Conservation (phyloP, 1,139 yeast species). For the Suhomyces ambrosiae region DNA sequence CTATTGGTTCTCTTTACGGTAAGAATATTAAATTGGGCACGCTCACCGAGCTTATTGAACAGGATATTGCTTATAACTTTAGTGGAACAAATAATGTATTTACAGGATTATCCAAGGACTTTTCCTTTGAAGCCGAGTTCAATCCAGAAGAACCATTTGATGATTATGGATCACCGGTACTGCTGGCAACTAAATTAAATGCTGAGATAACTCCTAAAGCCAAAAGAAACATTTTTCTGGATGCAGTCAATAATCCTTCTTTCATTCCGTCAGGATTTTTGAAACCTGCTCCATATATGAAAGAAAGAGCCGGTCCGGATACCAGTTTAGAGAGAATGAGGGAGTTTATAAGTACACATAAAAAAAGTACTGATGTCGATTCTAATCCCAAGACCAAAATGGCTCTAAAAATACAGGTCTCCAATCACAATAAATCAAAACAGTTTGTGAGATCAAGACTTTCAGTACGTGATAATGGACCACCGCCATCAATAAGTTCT, state of each 20-base stretch:
- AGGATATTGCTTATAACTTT: conserved; percentile 3
- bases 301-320: conserved; percentile 5
- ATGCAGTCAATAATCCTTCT: conserved; percentile 26
- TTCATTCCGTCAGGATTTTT: conserved; percentile 24
- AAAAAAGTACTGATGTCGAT: background rate
- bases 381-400: background rate
- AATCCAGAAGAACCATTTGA: conserved; percentile 8
- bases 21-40: conserved; percentile 11
- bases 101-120: conserved; percentile 7
- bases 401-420: conserved; percentile 1
- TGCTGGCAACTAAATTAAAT: background rate
- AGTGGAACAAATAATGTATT: background rate
- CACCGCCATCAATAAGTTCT: background rate
- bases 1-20: conserved; percentile 8
- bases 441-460: conserved; percentile 4
- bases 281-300: conserved; percentile 11
- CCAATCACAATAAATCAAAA: conserved; percentile 6
- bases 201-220: background rate
- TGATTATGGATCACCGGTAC: conserved; percentile 1
- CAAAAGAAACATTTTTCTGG: conserved; percentile 23
- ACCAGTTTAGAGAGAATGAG: conserved; percentile 11
- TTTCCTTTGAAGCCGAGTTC: conserved; percentile 10
- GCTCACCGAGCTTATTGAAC: conserved; percentile 12
- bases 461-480: background rate
- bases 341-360: conserved; percentile 10